Percentiles rank a stretch among this genome's conserved stretches.
phyloP scores from a whole-genome alignment of 768 basidiomycete genomes.

The Melanogaster broomeanus region DNA sequence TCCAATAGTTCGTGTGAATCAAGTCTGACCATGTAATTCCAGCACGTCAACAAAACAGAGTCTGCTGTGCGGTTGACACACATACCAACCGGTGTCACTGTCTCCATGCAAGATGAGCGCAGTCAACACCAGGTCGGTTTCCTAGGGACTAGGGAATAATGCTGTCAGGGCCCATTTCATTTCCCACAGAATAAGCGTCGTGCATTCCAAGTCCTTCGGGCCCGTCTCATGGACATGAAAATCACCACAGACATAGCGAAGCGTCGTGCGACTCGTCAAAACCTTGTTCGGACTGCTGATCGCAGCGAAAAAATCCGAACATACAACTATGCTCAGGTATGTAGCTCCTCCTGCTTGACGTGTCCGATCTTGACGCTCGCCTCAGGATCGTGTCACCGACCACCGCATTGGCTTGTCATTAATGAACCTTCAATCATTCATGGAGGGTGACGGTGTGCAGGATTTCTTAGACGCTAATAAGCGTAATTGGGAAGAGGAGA shows the following conservation, averaged over 20 bases:
- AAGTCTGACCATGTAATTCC: neutral
- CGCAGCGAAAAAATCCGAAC: slow-evolving; percentile 95
- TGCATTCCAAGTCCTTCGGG: slow-evolving; percentile 87
- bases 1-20: neutral
- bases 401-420: slow-evolving; percentile 83
- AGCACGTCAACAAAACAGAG: slow-evolving; percentile 99
- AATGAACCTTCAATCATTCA: slow-evolving; percentile 61
- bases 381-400: slow-evolving; percentile 88
- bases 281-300: slow-evolving; percentile 79
- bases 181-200: slow-evolving; percentile 78
- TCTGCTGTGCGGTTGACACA: slow-evolving; percentile 96
- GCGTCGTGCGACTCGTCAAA: slow-evolving; percentile 67
- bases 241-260: slow-evolving; percentile 68
- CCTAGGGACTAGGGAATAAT: neutral
- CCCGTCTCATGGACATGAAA: slow-evolving; percentile 82
- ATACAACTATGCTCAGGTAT: slow-evolving; percentile 89
- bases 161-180: neutral
- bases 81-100: slow-evolving; percentile 87
- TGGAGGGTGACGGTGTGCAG: slow-evolving; percentile 66
- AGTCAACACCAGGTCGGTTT: slow-evolving; percentile 83
- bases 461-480: slow-evolving; percentile 59
- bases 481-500: slow-evolving; percentile 53
- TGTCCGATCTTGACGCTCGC: neutral
- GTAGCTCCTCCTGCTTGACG: neutral
- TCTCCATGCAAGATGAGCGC: slow-evolving; percentile 98